Evolutionary conservation across 495 filamentous ascomycete species (phyloP).

Genomic region (Daldinia bambusicola): DNA sequence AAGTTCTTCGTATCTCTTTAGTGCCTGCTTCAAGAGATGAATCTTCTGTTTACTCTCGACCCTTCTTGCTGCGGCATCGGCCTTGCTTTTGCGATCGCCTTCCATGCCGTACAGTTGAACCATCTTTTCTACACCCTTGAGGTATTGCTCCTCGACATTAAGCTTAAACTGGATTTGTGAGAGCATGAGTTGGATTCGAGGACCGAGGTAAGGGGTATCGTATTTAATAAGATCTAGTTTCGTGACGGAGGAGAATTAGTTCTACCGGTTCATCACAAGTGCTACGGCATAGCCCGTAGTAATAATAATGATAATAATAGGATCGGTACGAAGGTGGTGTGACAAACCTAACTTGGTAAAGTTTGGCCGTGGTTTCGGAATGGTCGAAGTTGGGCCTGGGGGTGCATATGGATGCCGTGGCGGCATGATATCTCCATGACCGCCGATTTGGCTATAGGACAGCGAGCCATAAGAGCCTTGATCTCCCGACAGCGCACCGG

Average conservation of each 20-base stretch:
- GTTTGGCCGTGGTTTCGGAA: conserved; percentile 82
- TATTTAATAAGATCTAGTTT: conserved; percentile 94
- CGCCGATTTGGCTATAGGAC: conserved; percentile 59
- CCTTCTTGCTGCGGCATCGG: conserved; percentile 86
- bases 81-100: conserved; percentile 94
- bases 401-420: conserved; percentile 82
- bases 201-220: conserved; percentile 93
- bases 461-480: conserved; percentile 56
- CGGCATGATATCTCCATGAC: conserved; percentile 78
- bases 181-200: conserved; percentile 98
- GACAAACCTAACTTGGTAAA: conserved; percentile 93
- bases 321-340: background rate
- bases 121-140: conserved; percentile 99
- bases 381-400: conserved; percentile 71
- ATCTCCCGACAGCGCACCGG: conserved; percentile 51
- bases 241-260: conserved; percentile 28
- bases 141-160: conserved; percentile 99
- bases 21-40: conserved; percentile 90
- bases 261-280: background rate
- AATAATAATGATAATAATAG: background rate
- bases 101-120: conserved; percentile 96
- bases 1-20: conserved; percentile 97
- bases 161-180: conserved; percentile 99
- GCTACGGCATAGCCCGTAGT: background rate
- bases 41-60: conserved; percentile 99